Evolutionary conservation across 2,329 filamentous ascomycete genomes (phyloP), one percentile per base, ranked within the genome.

Genomic region (Diaporthe caulivora): DNA sequence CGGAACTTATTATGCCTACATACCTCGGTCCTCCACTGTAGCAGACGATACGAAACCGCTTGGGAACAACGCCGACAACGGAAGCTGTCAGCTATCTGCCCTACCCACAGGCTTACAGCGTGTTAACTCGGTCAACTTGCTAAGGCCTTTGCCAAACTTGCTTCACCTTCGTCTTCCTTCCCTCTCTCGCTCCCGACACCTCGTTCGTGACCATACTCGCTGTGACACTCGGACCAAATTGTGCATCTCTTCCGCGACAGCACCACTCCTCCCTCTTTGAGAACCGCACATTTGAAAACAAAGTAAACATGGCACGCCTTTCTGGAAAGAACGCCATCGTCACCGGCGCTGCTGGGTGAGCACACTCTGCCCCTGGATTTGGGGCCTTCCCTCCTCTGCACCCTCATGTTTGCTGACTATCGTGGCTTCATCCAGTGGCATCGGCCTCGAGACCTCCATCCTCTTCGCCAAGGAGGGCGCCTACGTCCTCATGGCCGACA

Each of bases 401-500:
- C 42, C 44, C 11, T n/a, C 44, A 37, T 8, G 15, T 13, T 18
- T 29, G 62, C 62, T 67, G 62, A 53, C 62, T 6, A 24, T 49
- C 51, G 10, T 7, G 40, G 10, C 51, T 26, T 47, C 21, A 18
- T 13, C 29, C 80, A 95, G 95, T 80, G 95, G 95, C 80, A 98
- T 98, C 80, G 95, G 95, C 77, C 93, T 98, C 64, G 95, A 98
- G 86, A 98, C 95, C 2, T 90, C 90, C 72, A 95, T 98, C 78
- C 93, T 98, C 74, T 97, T 98, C 80, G 93, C 92, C 74, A 93
- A 93, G 76, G 95, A 98, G 86, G 95, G 95, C 75, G 95, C 95
- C 80, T 93, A 90, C 75, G 91, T 98, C 72, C 86, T 98, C 77
- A 92, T 98, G 90, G 90, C 93, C 75, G 95, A 98, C 80, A 94